A percentile compares a stretch with the other conserved stretches of the same genome.
Conservation (phyloP, 129 eudicot genomes). For the Flaveria ramosissima region DNA sequence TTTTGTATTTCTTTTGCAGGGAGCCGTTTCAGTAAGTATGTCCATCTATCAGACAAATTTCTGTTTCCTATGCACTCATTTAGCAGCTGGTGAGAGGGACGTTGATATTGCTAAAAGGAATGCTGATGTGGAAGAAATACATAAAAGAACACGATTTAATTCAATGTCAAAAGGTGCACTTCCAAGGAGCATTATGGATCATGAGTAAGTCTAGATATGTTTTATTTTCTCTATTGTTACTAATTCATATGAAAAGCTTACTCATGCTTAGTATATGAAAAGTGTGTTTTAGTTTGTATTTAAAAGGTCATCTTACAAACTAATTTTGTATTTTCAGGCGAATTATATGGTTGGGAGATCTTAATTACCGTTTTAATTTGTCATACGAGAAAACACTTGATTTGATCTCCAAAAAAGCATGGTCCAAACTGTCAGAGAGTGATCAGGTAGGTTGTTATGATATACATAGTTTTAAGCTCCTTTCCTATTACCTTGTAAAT, state of each 20-base stretch:
- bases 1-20: slow-evolving; percentile 39
- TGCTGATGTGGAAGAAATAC: slow-evolving; percentile 77
- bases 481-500: not conserved
- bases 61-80: slow-evolving; percentile 82
- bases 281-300: not conserved
- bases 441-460: slow-evolving; percentile 65
- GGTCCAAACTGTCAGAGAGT: slow-evolving; percentile 59
- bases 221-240: too few species aligned
- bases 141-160: slow-evolving; percentile 66
- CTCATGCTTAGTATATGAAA: not conserved
- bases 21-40: slow-evolving; percentile 87
- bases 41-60: slow-evolving; percentile 75
- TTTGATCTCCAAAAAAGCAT: slow-evolving; percentile 70
- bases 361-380: slow-evolving; percentile 75
- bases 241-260: not conserved
- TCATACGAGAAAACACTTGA: slow-evolving; percentile 68
- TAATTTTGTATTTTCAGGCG: slow-evolving; percentile 43
- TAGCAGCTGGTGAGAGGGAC: slow-evolving; percentile 76
- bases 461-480: not conserved
- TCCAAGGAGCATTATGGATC: slow-evolving; percentile 67
- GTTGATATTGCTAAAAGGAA: slow-evolving; percentile 62
- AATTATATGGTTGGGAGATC: slow-evolving; percentile 89
- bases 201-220: slow-evolving; percentile 81
- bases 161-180: slow-evolving; percentile 45
- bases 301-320: not conserved